Evolutionary conservation across 768 basidiomycete genomes (phyloP).

Genomic region (Collybia sordida): DNA sequence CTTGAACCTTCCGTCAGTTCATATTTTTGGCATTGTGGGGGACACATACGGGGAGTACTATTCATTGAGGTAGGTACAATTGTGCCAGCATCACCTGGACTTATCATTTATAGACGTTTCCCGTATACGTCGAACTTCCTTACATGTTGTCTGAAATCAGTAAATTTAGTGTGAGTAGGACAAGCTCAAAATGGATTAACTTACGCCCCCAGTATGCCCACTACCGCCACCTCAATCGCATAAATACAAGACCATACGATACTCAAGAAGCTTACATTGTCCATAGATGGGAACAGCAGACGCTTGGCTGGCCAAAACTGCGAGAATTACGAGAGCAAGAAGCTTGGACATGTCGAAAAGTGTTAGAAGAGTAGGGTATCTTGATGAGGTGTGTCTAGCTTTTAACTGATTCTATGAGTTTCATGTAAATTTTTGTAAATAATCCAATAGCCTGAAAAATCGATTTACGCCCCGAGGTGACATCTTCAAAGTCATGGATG

Average conservation of each 20-base stretch:
- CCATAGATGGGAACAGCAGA: conserved; percentile 27
- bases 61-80: conserved; percentile 28
- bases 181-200: background rate
- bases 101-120: background rate
- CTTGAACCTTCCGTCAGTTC: conserved; percentile 9
- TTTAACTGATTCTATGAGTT: background rate
- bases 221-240: conserved; percentile 24
- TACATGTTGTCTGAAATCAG: conserved; percentile 22
- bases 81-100: conserved; percentile 29
- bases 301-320: conserved; percentile 16
- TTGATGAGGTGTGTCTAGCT: background rate
- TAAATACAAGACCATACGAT: too few relatives aligned
- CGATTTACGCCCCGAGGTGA: too few relatives aligned
- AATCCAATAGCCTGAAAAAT: background rate
- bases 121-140: background rate
- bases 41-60: conserved; percentile 25
- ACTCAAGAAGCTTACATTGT: too few relatives aligned
- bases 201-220: conserved; percentile 29
- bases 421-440: background rate
- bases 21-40: too few relatives aligned
- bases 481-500: too few relatives aligned
- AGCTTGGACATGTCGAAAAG: conserved; percentile 19
- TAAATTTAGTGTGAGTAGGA: background rate
- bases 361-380: background rate
- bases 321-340: conserved; percentile 20